These are phyloP conservation scores for Exserohilum turcica DNA, from an alignment of 2,329 filamentous ascomycete genomes.

Conservation along the genomic window DNA sequence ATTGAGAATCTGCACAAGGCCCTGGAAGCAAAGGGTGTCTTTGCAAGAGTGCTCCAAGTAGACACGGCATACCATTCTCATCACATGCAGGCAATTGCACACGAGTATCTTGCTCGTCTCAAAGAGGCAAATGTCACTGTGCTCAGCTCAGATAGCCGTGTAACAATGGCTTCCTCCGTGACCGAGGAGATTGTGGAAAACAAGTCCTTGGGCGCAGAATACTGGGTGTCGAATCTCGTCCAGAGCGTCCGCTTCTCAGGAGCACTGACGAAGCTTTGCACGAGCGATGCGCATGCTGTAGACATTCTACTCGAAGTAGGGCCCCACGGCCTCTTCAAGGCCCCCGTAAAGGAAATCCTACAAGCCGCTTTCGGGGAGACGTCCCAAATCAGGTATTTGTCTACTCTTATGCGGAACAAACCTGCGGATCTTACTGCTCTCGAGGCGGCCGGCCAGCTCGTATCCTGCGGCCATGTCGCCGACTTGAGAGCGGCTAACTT, in stretches of 20 bases:
- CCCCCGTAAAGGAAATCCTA: constrained; percentile 12
- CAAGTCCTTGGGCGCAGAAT: constrained; percentile 22
- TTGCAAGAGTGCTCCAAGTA: constrained; percentile 22
- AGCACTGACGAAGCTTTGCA: constrained; percentile 6
- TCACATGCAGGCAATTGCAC: constrained; percentile 27
- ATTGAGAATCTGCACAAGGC: constrained; percentile 44
- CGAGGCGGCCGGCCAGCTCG: constrained; percentile 11
- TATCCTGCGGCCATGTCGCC: background rate
- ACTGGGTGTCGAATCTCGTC: constrained; percentile 37
- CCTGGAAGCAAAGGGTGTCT: constrained; percentile 24
- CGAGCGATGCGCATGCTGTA: background rate
- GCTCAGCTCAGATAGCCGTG: background rate
- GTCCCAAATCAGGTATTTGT: constrained; percentile 9
- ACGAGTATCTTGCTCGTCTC: constrained; percentile 14
- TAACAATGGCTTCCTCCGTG: constrained; percentile 23
- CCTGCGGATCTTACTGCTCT: constrained; percentile 10
- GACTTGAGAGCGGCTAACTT: constrained; percentile 13
- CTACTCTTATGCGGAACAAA: constrained; percentile 13
- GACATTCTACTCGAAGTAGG: constrained; percentile 22
- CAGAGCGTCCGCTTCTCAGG: constrained; percentile 18
- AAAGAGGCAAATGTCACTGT: constrained; percentile 5
- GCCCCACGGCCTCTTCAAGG: constrained; percentile 15
- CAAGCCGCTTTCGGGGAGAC: constrained; percentile 3
- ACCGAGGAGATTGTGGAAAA: constrained; percentile 10
- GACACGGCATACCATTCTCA: constrained; percentile 36